Percentiles rank a stretch among this genome's conserved stretches.
phyloP scores from a whole-genome alignment of 23 red algal genomes.

The Chondrus crispus region DNA sequence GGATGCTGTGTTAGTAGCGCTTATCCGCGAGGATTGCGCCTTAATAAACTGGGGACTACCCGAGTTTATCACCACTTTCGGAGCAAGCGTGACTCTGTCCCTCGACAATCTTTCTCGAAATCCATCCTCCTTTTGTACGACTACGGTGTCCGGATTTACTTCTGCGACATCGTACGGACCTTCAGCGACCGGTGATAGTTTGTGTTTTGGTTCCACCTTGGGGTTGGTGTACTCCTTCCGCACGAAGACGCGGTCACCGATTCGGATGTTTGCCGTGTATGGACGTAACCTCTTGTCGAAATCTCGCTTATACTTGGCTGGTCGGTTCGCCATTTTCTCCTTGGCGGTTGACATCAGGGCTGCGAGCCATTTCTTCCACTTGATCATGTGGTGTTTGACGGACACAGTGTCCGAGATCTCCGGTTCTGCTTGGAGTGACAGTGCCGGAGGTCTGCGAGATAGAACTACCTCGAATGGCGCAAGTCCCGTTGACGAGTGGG shows the following conservation, averaged over 20 bases:
- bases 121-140: not conserved
- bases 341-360: not conserved
- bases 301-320: not conserved
- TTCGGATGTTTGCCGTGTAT: not conserved
- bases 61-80: too few relatives aligned
- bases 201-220: not conserved
- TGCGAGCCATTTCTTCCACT: not conserved
- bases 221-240: not conserved
- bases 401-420: not conserved
- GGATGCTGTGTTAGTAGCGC: too few relatives aligned
- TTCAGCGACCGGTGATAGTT: not conserved
- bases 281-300: not conserved
- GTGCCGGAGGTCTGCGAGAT: not conserved
- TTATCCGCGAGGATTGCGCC: too few relatives aligned
- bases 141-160: not conserved
- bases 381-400: not conserved
- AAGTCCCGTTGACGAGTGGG: not conserved
- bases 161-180: not conserved
- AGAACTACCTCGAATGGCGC: slow-evolving; percentile 25
- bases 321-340: not conserved
- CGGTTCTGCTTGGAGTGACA: not conserved
- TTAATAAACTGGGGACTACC: too few relatives aligned
- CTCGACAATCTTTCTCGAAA: not conserved
- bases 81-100: not conserved
- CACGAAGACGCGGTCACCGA: not conserved